Percentiles rank a stretch among this genome's conserved stretches.
Evolutionary conservation across 768 basidiomycete species (phyloP).

Genomic region (Mycena vitilis): DNA sequence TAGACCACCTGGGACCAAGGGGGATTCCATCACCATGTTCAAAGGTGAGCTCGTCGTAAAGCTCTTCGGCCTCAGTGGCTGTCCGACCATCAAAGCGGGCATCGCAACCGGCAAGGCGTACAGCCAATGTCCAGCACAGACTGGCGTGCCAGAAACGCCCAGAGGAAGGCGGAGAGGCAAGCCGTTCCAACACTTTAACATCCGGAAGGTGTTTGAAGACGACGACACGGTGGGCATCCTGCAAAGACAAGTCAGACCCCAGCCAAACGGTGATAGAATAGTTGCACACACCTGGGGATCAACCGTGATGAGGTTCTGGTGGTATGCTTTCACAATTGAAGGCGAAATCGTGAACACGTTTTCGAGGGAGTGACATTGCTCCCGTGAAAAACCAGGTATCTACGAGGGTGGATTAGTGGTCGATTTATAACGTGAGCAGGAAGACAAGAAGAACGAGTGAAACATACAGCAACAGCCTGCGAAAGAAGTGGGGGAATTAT

Average conservation of each 20-base stretch:
- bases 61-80: neutral
- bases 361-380: constrained; percentile 13
- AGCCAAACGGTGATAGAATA: too few relatives aligned
- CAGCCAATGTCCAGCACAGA: constrained; percentile 21
- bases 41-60: constrained; percentile 6
- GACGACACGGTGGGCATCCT: constrained; percentile 16
- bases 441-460: too few relatives aligned
- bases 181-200: neutral
- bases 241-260: neutral
- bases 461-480: constrained; percentile 1
- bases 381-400: neutral
- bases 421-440: neutral
- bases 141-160: constrained; percentile 12
- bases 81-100: neutral
- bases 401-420: neutral
- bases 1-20: constrained; percentile 16
- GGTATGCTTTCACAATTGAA: constrained; percentile 2
- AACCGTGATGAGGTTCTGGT: constrained; percentile 2
- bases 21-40: constrained; percentile 4
- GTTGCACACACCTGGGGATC: constrained; percentile 15
- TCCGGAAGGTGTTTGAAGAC: neutral
- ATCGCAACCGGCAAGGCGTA: constrained; percentile 17
- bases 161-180: neutral
- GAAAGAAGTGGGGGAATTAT: constrained; percentile 10
- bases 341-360: constrained; percentile 16